Base-by-base conservation (phyloP, 2,329 filamentous ascomycete genomes). In the Talaromyces sp. region DNA sequence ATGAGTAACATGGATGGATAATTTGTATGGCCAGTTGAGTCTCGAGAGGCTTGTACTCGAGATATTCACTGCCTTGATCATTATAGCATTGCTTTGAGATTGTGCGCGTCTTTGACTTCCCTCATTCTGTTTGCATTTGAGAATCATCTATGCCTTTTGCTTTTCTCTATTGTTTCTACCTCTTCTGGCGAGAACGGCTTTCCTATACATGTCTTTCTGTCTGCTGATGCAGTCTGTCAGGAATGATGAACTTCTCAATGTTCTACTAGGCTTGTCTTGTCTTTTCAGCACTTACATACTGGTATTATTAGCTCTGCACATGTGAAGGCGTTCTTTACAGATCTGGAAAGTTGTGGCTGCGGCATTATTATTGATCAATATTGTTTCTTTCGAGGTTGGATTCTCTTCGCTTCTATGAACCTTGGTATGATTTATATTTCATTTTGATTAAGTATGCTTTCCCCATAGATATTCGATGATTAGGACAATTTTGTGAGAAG, bases 1-100 rank as follows among this genome's bases (percentile, higher is more conserved):
- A 70, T 69, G 71, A 69, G 72, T 72, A 74, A 69, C 61, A 71
- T 70, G 66, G 67, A 70, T 70, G 70, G 68, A 71, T 69, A 69
- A 68, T 68, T 65, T 68, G 69, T 72, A 69, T 68, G 71, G 70
- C 68, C 69, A 47, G 61, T 63, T 43, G 40, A 58, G 27, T 45
- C 13, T 56, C 49, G 19, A 45, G 25, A 40, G 51, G 49, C 10
- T 45, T 45, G 22, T 47, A 27, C 49, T 58, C 25, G 27, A 17
- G 29, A 47, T 25, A 43, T 43, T 31, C 58, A 47, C n/a, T 54
- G 56, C 38, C 38, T 45, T 45, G 36, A 40, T 58, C 36, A 60
- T 65, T 61, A 51, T 22, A 62, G 49, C 68, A 61, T 67, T 66
- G 51, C 56, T 63, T 64, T 62, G 43, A 64, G 17, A 19, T 51